These are phyloP conservation scores for Cyberlindnera americana DNA, from an alignment of 805 yeast genomes.

Conservation along the genomic window DNA sequence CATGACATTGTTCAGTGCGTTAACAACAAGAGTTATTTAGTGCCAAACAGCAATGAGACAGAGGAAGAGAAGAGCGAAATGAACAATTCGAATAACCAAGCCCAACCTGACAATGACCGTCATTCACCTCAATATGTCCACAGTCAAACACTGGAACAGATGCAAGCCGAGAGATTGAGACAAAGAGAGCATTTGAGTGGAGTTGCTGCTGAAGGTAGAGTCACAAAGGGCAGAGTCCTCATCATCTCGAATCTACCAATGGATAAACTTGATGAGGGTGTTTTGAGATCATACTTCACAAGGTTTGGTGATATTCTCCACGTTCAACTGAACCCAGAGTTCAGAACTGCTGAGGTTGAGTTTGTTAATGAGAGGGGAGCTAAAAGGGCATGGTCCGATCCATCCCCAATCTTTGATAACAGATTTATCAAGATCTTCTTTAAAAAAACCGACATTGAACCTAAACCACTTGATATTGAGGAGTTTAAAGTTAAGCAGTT, in stretches of 20 bases:
- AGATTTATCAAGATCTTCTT: slow-evolving; percentile 47
- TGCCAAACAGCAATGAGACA: background rate
- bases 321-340: slow-evolving; percentile 28
- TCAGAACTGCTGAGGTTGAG: slow-evolving; percentile 36
- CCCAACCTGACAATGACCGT: slow-evolving; percentile 10
- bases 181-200: slow-evolving; percentile 11
- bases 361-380: slow-evolving; percentile 37
- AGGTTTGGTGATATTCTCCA: slow-evolving; percentile 36
- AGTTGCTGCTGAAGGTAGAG: slow-evolving; percentile 6
- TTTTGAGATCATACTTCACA: slow-evolving; percentile 34
- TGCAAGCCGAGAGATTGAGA: slow-evolving; percentile 1
- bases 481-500: slow-evolving; percentile 34
- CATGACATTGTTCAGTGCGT: slow-evolving; percentile 29
- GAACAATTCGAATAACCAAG: slow-evolving; percentile 10
- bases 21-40: slow-evolving; percentile 9
- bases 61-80: no score
- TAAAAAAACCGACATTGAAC: slow-evolving; percentile 20
- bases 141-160: background rate
- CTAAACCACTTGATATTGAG: slow-evolving; percentile 33
- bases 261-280: slow-evolving; percentile 36
- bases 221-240: slow-evolving; percentile 21
- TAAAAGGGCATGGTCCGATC: slow-evolving; percentile 39
- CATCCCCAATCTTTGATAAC: slow-evolving; percentile 44
- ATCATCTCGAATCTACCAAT: slow-evolving; percentile 42
- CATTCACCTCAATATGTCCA: background rate